Evolutionary conservation across 192 early-diverging fungal species (phyloP).

Genomic region (Coemansia sp.): DNA sequence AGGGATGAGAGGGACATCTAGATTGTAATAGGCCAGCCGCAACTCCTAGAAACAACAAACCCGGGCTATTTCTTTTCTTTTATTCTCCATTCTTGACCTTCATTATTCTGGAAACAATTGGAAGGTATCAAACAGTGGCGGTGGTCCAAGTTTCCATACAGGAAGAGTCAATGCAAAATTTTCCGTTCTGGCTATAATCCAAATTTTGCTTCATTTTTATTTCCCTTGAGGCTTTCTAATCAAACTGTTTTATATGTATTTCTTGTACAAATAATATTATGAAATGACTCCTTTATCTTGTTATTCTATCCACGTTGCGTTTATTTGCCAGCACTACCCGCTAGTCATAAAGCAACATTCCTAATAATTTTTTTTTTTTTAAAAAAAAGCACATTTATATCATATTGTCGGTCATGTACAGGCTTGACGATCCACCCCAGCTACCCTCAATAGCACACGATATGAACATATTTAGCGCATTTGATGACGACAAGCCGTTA

Average conservation of each 20-base stretch:
- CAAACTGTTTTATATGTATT: neutral
- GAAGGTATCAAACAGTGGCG: neutral
- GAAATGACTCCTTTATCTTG: neutral
- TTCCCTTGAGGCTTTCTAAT: no score
- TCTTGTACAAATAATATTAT: neutral
- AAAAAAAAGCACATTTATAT: neutral
- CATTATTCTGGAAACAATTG: neutral
- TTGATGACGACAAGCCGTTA: neutral
- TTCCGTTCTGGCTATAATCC: neutral
- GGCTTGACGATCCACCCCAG: neutral
- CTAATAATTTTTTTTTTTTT: no score
- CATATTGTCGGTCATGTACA: neutral
- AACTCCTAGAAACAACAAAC: neutral
- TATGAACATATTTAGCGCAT: neutral
- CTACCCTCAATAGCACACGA: neutral
- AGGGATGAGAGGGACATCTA: neutral
- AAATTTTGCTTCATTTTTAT: neutral
- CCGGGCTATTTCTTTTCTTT: neutral
- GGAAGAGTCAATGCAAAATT: neutral
- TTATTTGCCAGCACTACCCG: neutral
- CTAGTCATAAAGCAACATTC: neutral
- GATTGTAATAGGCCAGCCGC: no score
- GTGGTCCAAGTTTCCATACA: neutral
- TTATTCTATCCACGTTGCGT: neutral
- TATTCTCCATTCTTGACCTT: neutral